phyloP scores from a whole-genome alignment of 2,329 filamentous ascomycete genomes.

The Ceratocystis papillata region DNA sequence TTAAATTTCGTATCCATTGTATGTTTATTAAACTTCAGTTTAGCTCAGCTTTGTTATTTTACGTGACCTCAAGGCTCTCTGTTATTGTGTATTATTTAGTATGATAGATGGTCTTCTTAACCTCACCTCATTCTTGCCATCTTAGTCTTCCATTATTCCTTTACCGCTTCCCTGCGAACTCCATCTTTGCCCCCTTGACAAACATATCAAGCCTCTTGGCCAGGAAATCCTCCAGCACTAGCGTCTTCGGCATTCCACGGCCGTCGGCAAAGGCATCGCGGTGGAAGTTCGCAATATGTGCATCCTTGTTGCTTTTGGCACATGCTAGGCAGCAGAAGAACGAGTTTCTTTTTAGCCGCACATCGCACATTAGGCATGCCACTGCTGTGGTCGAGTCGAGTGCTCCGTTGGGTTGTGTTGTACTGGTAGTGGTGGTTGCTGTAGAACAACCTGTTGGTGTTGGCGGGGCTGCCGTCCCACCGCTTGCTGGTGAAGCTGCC shows the following conservation, averaged over 20 bases:
- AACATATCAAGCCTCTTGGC: constrained; percentile 20
- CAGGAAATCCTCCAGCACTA: constrained; percentile 22
- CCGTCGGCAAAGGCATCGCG: constrained; percentile 20
- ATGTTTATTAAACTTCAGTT: too few relatives aligned
- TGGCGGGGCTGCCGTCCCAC: neutral
- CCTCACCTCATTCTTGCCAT: neutral
- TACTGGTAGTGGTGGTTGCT: neutral
- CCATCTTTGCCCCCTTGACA: constrained; percentile 23
- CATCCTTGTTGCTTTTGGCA: constrained; percentile 24
- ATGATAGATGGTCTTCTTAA: neutral
- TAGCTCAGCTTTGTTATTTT: too few relatives aligned
- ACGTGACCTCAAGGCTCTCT: too few relatives aligned
- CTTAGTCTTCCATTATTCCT: neutral
- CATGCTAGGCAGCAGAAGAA: constrained; percentile 24
- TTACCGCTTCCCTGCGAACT: constrained; percentile 12
- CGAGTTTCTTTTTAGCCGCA: constrained; percentile 22
- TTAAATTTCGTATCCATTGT: neutral
- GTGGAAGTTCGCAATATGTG: constrained; percentile 23
- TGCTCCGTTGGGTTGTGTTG: constrained; percentile 1
- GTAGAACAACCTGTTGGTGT: neutral
- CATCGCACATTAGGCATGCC: constrained; percentile 24
- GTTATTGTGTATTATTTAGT: neutral
- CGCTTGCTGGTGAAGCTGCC: neutral
- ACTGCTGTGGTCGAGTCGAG: constrained; percentile 21
- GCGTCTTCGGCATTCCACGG: constrained; percentile 23